Evolutionary conservation across 2,329 filamentous ascomycete species (phyloP), one percentile per base, ranked within the genome.

Genomic region (Cladosporium austrohemisphaericum): DNA sequence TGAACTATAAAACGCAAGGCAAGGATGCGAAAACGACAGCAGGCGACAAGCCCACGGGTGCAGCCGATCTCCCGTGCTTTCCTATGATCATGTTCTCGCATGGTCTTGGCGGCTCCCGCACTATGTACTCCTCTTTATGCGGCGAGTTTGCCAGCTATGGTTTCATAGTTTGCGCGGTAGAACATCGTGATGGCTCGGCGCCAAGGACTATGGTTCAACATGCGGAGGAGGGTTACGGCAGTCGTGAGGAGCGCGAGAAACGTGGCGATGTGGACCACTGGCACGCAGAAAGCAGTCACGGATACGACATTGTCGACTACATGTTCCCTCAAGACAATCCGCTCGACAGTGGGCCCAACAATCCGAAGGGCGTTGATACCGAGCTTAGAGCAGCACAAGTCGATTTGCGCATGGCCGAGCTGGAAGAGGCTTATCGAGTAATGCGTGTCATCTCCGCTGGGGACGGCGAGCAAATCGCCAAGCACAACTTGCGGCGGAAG

Each of bases 11-110:
- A 33, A 60, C 68, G 2, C 61, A 63, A 14, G 69, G 69, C 2
- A 63, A 65, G 29, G 65, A 68, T 31, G 68, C 69, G 6, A 74
- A 74, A 54, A 69, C 70, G 20, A 58, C 67, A 29, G 60, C 62
- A 14, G 74, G 74, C 1, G 52, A 58, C 4, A 70, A 69, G 20
- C 64, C 65, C 1, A 67, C 65, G 7, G 66, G 68, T 20, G 54
- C 57, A 1, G 47, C 58, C 2, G 64, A 65, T 23, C 64, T 58
- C 51, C 77, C 79, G 0, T 70, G 54, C 3, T 85, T 85, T 52
- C 81, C 83, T 1, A 67, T 85, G 18, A 70, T 86, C 26, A 71
- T 86, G 18, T 86, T 86, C 63, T 83, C 79, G 57, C 83, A 86
- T 63, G 83, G 83, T 0, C 65, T 86, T 5, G 81, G 82, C 4